Percentiles rank a stretch among this genome's conserved stretches.
phyloP scores from a whole-genome alignment of 768 basidiomycete species.

The Boletus coccyginus region DNA sequence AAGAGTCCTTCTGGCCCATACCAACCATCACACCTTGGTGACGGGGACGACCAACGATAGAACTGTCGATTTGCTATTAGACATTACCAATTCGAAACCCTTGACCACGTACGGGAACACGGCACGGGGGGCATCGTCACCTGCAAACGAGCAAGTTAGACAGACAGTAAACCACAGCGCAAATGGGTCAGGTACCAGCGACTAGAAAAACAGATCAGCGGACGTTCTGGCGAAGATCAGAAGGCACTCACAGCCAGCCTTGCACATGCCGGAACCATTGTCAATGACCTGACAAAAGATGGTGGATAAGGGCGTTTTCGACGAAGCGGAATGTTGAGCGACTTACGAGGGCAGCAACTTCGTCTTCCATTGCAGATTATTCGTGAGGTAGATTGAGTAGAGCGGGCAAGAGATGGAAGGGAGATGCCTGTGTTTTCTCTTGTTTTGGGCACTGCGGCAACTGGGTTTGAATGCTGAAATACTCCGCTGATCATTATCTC shows the following conservation, averaged over 20 bases:
- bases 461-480: constrained; percentile 23
- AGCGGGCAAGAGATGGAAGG: constrained; percentile 17
- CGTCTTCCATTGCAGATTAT: constrained; percentile 54
- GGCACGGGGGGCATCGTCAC: constrained; percentile 87
- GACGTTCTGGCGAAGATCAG: constrained; percentile 5
- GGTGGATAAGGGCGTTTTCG: not conserved
- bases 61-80: constrained; percentile 42
- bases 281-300: constrained; percentile 66
- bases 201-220: constrained; percentile 39
- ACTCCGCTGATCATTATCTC: constrained; percentile 17
- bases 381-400: constrained; percentile 22
- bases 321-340: not conserved
- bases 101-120: constrained; percentile 83
- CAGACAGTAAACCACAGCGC: not conserved
- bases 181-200: constrained; percentile 48
- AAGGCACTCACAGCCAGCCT: constrained; percentile 87
- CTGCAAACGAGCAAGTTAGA: constrained; percentile 38
- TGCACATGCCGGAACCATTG: constrained; percentile 99
- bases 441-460: constrained; percentile 18
- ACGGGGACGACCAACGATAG: constrained; percentile 92
- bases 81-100: constrained; percentile 1
- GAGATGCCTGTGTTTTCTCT: constrained; percentile 14
- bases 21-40: constrained; percentile 97
- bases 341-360: constrained; percentile 56
- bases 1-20: constrained; percentile 96